Percentiles rank a stretch among this genome's conserved stretches.
Evolutionary conservation across 2,329 filamentous ascomycete species (phyloP).

Genomic region (Sporothrix curviconia): DNA sequence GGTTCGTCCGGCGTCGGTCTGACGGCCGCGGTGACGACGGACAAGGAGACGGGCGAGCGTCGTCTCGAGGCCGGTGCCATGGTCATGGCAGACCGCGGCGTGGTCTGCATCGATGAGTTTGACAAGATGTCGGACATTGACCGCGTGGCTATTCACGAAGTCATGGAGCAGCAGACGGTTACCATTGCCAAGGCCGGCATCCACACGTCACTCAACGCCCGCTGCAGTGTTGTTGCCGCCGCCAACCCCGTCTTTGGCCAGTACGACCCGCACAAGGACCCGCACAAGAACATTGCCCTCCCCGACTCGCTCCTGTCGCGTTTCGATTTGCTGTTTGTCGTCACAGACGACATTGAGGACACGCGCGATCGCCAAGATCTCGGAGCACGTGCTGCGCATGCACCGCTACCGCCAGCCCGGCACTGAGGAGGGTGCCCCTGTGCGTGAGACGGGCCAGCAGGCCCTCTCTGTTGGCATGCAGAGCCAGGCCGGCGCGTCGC

Average conservation of each 20-base stretch:
- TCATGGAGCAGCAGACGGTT: conserved; percentile 99
- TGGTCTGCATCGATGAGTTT: conserved; percentile 98
- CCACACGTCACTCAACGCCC: conserved; percentile 91
- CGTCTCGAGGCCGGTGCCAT: conserved; percentile 95
- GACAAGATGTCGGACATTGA: conserved; percentile 99
- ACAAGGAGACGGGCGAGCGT: conserved; percentile 95
- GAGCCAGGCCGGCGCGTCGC: conserved; percentile 54
- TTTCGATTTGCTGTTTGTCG: conserved; percentile 96
- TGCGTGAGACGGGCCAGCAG: conserved; percentile 80
- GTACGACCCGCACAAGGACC: conserved; percentile 97
- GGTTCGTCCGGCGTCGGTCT: conserved; percentile 97
- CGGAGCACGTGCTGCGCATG: conserved; percentile 95
- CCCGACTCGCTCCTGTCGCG: conserved; percentile 93
- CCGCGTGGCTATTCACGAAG: conserved; percentile 97
- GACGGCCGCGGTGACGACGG: conserved; percentile 89
- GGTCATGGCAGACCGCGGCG: conserved; percentile 93
- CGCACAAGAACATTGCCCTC: conserved; percentile 95
- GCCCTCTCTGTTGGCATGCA: conserved; percentile 82
- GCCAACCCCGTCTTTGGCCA: conserved; percentile 98
- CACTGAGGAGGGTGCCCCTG: conserved; percentile 87
- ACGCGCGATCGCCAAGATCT: conserved; percentile 82
- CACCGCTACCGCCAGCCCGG: conserved; percentile 90
- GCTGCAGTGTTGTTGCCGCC: conserved; percentile 92
- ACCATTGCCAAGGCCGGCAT: conserved; percentile 98
- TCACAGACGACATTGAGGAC: conserved; percentile 97